Evolutionary conservation across 805 yeast genomes (phyloP), one percentile per base, ranked within the genome.

Genomic region (Jamesozyma piceae): DNA sequence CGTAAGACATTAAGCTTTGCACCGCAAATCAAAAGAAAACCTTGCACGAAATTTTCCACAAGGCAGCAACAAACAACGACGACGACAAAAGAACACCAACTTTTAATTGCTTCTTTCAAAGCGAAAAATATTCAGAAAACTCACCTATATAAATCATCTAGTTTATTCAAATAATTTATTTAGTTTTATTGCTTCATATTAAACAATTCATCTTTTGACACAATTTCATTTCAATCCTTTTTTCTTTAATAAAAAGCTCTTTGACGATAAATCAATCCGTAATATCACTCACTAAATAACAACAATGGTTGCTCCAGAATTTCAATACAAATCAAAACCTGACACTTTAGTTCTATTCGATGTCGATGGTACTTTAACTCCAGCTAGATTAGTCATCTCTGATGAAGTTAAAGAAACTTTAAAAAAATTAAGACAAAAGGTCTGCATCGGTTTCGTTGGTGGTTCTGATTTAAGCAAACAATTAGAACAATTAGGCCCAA

Each of bases 351-450:
- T 86, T 53, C 78, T 92, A 52, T 92, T 92, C 69, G 99, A 92
- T 60, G 99, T 92, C 53, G 99, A 92, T 65, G 98, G 97, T 53
- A 92, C 99, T 44, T 75, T 92, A 66, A 90, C 97, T 34, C 98
- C 97, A 53, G 97, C 98, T 43, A 87, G 99, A 74, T 76, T 80
- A 63, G 65, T 61, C 32, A 68, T 83, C 55, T 78, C 88, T 48
- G 75, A 77, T 57, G 95, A 88, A 67, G 82, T 92, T 80, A 76
- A 70, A 61, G 66, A 75, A 49, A 69, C 83, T 35, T 76, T 92
- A 57, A 63, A 66, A 48, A 77, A 80, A 54, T 77, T 92, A 63
- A 83, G 96, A 71, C 73, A 87, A 73, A 89, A 90, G 73, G 90
- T 78, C 56, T 96, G 84, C 41, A 78, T 92, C 70, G 99, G 98